Conservation (phyloP, 2,329 filamentous ascomycete species). For the Eutypella sp. region DNA sequence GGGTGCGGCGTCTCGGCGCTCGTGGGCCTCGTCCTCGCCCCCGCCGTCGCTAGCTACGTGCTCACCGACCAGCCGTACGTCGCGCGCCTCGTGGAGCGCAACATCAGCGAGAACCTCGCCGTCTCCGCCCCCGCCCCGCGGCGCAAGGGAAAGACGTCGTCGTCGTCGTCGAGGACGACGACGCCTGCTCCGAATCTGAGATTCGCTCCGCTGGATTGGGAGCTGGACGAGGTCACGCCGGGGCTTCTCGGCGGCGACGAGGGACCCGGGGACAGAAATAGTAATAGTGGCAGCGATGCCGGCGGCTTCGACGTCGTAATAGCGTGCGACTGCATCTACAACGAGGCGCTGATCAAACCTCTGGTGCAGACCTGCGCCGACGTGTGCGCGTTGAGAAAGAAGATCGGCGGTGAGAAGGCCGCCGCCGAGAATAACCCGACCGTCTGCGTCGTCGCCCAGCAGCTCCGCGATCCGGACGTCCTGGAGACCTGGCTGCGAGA, state of each 20-base stretch:
- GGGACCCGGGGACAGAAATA: too few species aligned
- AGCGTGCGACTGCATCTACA: constrained; percentile 94
- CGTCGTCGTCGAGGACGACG: constrained; percentile 5
- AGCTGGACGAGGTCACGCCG: constrained; percentile 52
- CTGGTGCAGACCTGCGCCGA: constrained; percentile 79
- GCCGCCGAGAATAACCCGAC: constrained; percentile 41
- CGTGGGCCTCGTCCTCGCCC: constrained; percentile 63
- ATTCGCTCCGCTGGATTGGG: constrained; percentile 76
- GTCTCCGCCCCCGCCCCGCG: too few species aligned
- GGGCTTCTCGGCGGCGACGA: constrained; percentile 33
- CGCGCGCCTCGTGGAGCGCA: constrained; percentile 67
- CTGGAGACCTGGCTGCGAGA: constrained; percentile 75
- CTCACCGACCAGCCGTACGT: constrained; percentile 90
- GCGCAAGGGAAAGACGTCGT: constrained; percentile 14
- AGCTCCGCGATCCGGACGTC: constrained; percentile 78
- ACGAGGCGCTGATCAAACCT: constrained; percentile 76
- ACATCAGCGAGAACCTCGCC: constrained; percentile 60
- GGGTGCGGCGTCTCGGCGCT: constrained; percentile 85
- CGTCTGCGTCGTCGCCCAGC: constrained; percentile 80
- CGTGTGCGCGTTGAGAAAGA: constrained; percentile 57
- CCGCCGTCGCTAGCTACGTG: constrained; percentile 59
- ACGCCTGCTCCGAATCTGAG: constrained; percentile 48
- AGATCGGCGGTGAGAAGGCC: too few species aligned
- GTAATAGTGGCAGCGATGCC: too few species aligned
- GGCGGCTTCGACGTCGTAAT: constrained; percentile 66